Conservation (phyloP, 805 yeast genomes). For the Zygosaccharomyces pseudorouxii region DNA sequence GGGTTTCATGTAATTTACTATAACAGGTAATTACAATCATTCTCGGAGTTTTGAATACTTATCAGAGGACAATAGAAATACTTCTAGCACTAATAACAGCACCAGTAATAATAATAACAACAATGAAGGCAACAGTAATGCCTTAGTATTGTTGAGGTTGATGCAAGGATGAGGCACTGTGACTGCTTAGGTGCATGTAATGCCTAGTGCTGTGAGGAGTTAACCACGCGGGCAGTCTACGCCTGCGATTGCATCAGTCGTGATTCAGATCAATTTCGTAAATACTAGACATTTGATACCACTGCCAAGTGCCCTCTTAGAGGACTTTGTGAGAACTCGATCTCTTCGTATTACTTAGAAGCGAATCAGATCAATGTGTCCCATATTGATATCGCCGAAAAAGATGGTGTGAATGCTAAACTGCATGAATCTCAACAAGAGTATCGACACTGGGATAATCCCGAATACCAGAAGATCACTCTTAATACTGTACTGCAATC, state of each 20-base stretch:
- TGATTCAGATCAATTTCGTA: not conserved
- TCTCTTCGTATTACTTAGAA: no score
- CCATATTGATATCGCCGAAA: no score
- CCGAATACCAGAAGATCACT: not conserved
- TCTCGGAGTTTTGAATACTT: not conserved
- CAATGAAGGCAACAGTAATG: no score
- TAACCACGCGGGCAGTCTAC: not conserved
- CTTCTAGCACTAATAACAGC: no score
- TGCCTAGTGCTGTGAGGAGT: not conserved
- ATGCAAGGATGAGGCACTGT: not conserved
- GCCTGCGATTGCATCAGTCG: not conserved
- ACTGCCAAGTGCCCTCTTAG: no score
- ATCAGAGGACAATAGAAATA: not conserved
- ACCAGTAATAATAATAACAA: no score
- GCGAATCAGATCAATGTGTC: no score
- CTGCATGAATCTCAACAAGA: no score
- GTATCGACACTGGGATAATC: not conserved
- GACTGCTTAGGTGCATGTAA: not conserved
- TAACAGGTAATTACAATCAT: conserved; percentile 21
- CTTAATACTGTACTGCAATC: not conserved
- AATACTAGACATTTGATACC: no score
- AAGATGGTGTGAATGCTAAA: no score
- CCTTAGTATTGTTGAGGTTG: no score
- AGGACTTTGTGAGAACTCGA: no score
- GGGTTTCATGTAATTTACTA: conserved; percentile 25